Evolutionary conservation across 352 stramenopile species (phyloP), one percentile per base, ranked within the genome.

Genomic region (Thraustochytrium sp.): DNA sequence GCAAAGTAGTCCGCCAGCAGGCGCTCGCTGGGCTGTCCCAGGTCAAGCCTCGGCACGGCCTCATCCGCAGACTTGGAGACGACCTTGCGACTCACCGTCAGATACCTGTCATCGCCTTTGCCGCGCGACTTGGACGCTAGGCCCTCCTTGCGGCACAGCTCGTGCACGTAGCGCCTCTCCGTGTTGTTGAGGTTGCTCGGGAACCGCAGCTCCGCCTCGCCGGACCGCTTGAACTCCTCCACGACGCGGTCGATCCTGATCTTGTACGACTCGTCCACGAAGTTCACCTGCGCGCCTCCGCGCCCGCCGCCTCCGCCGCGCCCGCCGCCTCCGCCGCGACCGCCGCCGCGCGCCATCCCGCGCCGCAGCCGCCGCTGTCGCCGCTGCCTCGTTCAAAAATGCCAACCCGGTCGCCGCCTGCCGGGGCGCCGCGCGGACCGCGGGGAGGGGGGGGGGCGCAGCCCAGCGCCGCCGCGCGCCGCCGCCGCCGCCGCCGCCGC

Each of bases 161-260:
- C 72, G 84, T 94, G 91, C 2, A 94, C 75, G 65, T 89, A 94
- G 53, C 90, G 90, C 37, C 90, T 74, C 86, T 93, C 88, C 2
- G 88, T 91, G 76, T 91, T 92, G 42, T 88, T 92, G 37, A 93
- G 85, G 75, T 85, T 77, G 1, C 87, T 23, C 13, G 88, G 86
- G 46, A 93, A 86, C 40, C 86, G 86, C 13, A 92, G 77, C 44
- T 76, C 82, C 38, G 82, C 51, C 8, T 87, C 59, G 13, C 68
- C 82, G 38, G 68, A 82, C 11, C n/a, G 23, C 44, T 61, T 63
- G 31, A 83, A 82, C 0, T 42, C 37, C 34, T 84, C 54, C 8
- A 85, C 26, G 0, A 37, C 3, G 18, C 37, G 3, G 42, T 63
- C 23, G 31, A 83, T 72, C 3, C 49, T 3, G 68, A 85, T 85